Base-by-base conservation (phyloP, 176 grass and related monocot species). In the Oryza coarctata region DNA sequence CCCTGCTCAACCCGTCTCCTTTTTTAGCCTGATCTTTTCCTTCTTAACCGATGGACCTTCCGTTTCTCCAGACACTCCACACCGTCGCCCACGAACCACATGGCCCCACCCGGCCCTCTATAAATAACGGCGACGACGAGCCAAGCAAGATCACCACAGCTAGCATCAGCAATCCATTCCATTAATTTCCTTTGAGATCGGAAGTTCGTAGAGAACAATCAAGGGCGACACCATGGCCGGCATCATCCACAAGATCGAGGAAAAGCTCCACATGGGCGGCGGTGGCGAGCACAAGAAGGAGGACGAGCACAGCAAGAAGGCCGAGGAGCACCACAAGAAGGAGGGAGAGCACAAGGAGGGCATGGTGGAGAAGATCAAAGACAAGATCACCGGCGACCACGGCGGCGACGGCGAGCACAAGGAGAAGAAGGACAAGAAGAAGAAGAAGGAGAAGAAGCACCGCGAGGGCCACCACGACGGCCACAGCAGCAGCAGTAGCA, bases 171-270 rank as follows among this genome's bases (percentile, higher is more conserved):
- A 47, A 15, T 47, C 75, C 11, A 49, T 70, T 34, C 7, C 65
- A 81, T 78, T 63, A n/a, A 45, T 18, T 33, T 17, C 1, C 3
- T 52, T 6, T 18, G 77, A 82, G 74, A 60, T 25, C 55, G 66
- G 7, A 49, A 82, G 74, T 25, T 25, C 55, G 66, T 10, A 49
- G 12, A 60, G 20, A 60, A 44, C 26, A 61, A 68, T 40, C 44
- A 49, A 64, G 0, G 62, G 35, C 20, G 18, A 4, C 52, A 49
- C 66, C 91, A 97, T 97, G 92, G 34, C 95, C 20, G 90, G 92
- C 18, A 97, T 94, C 80, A 97, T 97, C 73, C 78, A 94, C 47
- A 97, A 97, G 86, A 92, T 94, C 49, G 90, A 91, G 75, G 95
- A 93, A 86, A 93, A 33, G 75, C 92, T 98, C 84, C 88, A 94